Percentiles rank a stretch among this genome's conserved stretches.
Conservation (phyloP, 1,139 yeast genomes). For the Candida tetrigidarum region DNA sequence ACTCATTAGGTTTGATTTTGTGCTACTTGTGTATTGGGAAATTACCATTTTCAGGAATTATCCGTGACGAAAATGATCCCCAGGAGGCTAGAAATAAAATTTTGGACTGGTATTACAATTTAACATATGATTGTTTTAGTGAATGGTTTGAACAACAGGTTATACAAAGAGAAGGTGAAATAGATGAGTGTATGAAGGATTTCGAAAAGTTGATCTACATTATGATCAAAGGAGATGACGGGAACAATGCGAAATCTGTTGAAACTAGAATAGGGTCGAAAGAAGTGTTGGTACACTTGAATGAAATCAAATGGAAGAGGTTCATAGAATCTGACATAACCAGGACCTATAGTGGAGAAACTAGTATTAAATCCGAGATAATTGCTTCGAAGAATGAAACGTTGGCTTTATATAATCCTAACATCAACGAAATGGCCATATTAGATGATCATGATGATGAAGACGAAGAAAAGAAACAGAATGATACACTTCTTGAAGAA, state of each 20-base stretch:
- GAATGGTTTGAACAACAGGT: constrained; percentile 28
- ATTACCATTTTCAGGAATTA: constrained; percentile 54
- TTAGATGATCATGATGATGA: not conserved
- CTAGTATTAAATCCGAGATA: not conserved
- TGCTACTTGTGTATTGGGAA: constrained; percentile 72
- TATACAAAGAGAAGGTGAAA: constrained; percentile 12
- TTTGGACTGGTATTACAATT: constrained; percentile 32
- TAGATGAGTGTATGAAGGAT: constrained; percentile 19
- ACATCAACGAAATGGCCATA: not conserved
- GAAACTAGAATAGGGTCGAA: constrained; percentile 12
- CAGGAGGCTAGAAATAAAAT: constrained; percentile 31
- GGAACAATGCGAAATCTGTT: constrained; percentile 2
- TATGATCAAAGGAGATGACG: constrained; percentile 36
- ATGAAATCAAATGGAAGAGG: constrained; percentile 23
- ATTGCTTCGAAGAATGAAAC: not conserved
- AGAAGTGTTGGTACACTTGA: constrained; percentile 26
- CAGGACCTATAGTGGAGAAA: not conserved
- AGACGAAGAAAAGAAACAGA: not conserved
- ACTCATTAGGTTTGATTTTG: constrained; percentile 80
- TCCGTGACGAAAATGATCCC: constrained; percentile 40
- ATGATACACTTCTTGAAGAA: not conserved
- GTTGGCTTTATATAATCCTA: constrained; percentile 9
- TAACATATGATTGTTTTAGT: constrained; percentile 25
- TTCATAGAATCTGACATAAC: constrained; percentile 12
- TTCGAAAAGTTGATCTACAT: constrained; percentile 29